Percentiles rank a stretch among this genome's conserved stretches.
These are phyloP conservation scores for Vachellia pachyceras DNA, from an alignment of 306 rosid species.

Conservation along the genomic window DNA sequence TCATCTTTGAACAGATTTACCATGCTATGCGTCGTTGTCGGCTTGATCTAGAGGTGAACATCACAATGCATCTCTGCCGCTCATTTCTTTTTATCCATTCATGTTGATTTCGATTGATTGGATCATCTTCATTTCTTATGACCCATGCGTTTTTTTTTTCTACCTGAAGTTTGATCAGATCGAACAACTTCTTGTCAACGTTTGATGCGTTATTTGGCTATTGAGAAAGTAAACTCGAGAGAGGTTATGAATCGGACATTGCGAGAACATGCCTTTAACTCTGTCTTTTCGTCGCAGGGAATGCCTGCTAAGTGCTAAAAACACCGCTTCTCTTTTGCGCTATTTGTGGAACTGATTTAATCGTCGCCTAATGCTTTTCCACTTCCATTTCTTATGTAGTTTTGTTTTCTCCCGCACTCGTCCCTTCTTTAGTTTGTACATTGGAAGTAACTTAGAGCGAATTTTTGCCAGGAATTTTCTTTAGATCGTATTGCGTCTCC, in stretches of 20 bases:
- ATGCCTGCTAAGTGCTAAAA: conserved; percentile 8
- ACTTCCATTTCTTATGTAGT: not conserved
- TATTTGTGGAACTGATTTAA: not conserved
- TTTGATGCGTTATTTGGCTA: not conserved
- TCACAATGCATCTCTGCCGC: not conserved
- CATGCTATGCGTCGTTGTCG: not conserved
- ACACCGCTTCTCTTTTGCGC: not conserved
- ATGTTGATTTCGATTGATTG: not conserved
- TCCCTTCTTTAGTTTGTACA: not conserved
- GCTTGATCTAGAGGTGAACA: not conserved
- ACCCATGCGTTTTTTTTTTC: not conserved
- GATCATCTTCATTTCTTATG: not conserved
- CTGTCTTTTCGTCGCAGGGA: not conserved
- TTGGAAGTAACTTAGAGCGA: not conserved
- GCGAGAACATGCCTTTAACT: not conserved
- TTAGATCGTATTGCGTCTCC: not conserved
- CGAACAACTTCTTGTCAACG: not conserved
- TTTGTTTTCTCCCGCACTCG: not conserved
- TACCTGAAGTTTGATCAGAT: not conserved
- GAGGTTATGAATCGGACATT: not conserved
- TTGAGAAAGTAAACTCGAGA: not conserved
- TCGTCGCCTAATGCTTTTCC: not conserved
- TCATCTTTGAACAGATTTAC: not conserved
- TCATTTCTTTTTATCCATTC: too few species aligned
- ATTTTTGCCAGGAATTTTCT: not conserved